phyloP scores from a whole-genome alignment of 306 rosid species.

The Quercus gilva region DNA sequence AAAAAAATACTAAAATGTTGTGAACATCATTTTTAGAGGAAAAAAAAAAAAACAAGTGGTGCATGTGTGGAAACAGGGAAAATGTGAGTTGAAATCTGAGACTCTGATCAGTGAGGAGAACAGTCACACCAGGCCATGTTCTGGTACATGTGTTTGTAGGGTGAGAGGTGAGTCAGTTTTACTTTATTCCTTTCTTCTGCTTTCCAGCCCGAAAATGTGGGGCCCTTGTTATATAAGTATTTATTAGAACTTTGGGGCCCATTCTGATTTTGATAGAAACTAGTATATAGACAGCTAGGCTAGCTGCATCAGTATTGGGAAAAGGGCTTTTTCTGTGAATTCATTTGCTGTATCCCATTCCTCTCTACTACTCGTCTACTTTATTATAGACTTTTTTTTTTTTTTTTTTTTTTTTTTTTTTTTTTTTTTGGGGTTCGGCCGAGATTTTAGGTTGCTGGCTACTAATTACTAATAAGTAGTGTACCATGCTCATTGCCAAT shows the following conservation, averaged over 20 bases:
- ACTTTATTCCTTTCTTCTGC: conserved; percentile 35
- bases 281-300: conserved; percentile 7
- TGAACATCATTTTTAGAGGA: too few species aligned
- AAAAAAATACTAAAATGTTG: too few species aligned
- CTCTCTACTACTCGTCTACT: background rate
- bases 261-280: conserved; percentile 34
- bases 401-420: too few species aligned
- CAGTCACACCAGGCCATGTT: conserved; percentile 5
- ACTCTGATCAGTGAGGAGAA: background rate
- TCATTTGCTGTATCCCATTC: background rate
- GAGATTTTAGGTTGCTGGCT: too few species aligned
- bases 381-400: background rate
- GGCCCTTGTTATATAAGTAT: conserved; percentile 11
- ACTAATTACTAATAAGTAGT: too few species aligned
- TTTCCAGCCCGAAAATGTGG: conserved; percentile 45
- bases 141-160: conserved; percentile 16
- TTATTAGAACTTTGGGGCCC: conserved; percentile 27
- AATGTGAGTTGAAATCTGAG: background rate
- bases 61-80: conserved; percentile 27
- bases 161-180: conserved; percentile 16
- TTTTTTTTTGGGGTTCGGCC: too few species aligned
- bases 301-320: conserved; percentile 12
- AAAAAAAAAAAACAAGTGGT: background rate
- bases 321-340: conserved; percentile 8
- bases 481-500: too few species aligned